Base-by-base conservation (phyloP, 2,329 filamentous ascomycete genomes). In the Talaromyces sp. region DNA sequence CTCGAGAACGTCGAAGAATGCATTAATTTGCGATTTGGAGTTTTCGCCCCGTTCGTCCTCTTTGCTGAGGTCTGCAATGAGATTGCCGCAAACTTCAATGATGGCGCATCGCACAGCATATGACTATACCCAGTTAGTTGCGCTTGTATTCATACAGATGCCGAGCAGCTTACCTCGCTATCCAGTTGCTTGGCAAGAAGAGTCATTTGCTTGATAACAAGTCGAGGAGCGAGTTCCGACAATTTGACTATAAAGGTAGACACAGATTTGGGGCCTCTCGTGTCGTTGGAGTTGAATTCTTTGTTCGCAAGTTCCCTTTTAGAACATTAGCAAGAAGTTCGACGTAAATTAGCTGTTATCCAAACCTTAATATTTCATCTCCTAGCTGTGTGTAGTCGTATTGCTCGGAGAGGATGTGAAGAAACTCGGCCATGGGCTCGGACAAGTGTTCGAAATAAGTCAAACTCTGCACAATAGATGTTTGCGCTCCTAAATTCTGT, bases 371-470 rank as follows among this genome's bases (percentile, higher is more conserved):
- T 32, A 98, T 91, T 72, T 99, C 95, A 73, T 97, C 95, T 4
- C 92, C 89, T 9, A 99, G 83, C 71, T 99, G 95, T 17, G 93
- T 91, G 73, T 98, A 96, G 77, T 99, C 95, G 78, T 98, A 99
- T 79, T 97, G 93, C 73, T 98, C 93, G 0, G 93, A 89, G 28
- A 99, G 82, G 70, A 98, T 99, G 69, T 98, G 92, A 4, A 99
- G 80, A 69, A 99, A 96, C 74, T 99, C 96, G 33, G 95, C 95
- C 95, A 99, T 99, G 1, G 95, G 95, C 72, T 99, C 95, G 0
- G 95, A 93, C n/a, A 99, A 80, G 75, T 99, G 95, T 77, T 99
- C 95, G 70, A 98, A 99, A 74, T 99, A 99, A 5, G 95, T 96
- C 67, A 99, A 79, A 72, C 95, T 98, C 75, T 99, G 95, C 59